These are phyloP conservation scores for Globisporangium spinosum DNA, from an alignment of 352 stramenopile species.

Conservation along the genomic window DNA sequence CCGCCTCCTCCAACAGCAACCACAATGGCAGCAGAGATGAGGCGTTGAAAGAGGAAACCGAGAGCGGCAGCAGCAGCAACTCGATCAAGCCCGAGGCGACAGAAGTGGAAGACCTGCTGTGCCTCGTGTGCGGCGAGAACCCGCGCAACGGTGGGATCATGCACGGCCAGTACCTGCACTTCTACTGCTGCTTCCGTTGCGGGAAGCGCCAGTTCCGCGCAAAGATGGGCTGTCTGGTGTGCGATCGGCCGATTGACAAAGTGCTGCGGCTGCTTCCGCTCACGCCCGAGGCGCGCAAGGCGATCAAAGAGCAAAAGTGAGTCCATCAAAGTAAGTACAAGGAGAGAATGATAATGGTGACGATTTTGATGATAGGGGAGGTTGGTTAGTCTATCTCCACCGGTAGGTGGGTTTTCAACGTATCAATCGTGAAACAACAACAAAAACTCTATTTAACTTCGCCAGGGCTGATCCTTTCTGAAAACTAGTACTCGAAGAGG, in stretches of 20 bases:
- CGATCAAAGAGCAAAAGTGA: slow-evolving; percentile 34
- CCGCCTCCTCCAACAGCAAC: background rate
- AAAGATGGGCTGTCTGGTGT: slow-evolving; percentile 66
- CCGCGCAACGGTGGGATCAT: slow-evolving; percentile 60
- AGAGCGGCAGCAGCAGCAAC: background rate
- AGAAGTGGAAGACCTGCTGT: slow-evolving; percentile 55
- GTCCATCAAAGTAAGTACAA: background rate
- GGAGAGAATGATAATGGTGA: background rate
- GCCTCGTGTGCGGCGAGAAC: slow-evolving; percentile 61
- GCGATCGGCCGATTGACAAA: slow-evolving; percentile 71
- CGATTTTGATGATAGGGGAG: background rate
- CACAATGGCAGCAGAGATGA: background rate
- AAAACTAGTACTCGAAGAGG: slow-evolving; percentile 46
- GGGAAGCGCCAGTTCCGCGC: slow-evolving; percentile 56
- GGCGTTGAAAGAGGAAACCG: background rate
- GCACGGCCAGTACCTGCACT: slow-evolving; percentile 79
- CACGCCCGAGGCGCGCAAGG: slow-evolving; percentile 41
- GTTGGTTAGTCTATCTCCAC: slow-evolving; percentile 3
- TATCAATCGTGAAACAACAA: background rate
- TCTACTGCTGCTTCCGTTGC: slow-evolving; percentile 79
- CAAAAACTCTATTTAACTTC: slow-evolving; percentile 3
- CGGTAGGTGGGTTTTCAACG: background rate
- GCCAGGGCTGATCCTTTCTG: background rate
- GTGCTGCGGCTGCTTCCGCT: slow-evolving; percentile 74
- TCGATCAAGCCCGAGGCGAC: background rate